Conservation (phyloP, 345 rosid species). For the Eucalyptus curtisii region DNA sequence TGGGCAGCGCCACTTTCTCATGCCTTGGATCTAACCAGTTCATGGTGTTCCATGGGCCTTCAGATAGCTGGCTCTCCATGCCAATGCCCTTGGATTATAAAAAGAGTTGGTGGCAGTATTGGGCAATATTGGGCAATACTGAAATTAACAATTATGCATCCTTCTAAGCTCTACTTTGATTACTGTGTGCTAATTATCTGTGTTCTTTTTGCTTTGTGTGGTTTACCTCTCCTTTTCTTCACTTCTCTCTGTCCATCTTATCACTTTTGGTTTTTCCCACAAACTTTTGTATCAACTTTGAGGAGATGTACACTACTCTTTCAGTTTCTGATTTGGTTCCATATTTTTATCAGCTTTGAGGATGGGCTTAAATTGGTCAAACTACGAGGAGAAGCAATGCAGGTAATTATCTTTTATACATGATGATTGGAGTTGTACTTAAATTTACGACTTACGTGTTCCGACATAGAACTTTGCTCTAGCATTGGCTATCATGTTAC, state of each 20-base stretch:
- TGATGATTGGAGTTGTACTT: neutral
- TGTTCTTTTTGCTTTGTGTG: neutral
- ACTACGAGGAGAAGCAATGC: conserved; percentile 98
- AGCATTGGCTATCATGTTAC: neutral
- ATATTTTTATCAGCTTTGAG: conserved; percentile 54
- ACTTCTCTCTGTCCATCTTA: neutral
- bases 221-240: neutral
- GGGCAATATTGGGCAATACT: neutral
- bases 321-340: neutral
- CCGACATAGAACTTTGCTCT: neutral
- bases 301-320: neutral
- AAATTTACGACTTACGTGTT: neutral
- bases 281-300: neutral
- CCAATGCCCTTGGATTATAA: neutral
- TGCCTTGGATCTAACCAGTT: neutral
- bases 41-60: neutral
- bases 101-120: neutral
- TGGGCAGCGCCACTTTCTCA: neutral
- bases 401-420: conserved; percentile 23
- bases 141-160: neutral
- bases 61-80: neutral
- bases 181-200: neutral
- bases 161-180: neutral
- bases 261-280: neutral
- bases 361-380: conserved; percentile 95